Evolutionary conservation across 306 rosid species (phyloP), one percentile per base, ranked within the genome.

Genomic region (Luffa acutangula): DNA sequence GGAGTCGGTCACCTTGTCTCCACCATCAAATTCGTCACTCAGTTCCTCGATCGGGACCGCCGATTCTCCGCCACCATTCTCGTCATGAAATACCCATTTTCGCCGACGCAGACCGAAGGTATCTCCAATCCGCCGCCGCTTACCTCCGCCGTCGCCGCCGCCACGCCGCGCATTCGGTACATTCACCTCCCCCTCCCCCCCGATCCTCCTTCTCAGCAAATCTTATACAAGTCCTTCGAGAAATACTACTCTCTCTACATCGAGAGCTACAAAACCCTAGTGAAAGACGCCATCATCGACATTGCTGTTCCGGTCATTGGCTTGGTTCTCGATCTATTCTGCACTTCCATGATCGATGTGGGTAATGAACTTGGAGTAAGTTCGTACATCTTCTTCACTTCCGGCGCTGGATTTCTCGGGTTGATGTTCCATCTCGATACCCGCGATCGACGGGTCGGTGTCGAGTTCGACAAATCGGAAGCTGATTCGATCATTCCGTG

Each of bases 1-100:
- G 93, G 82, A 3, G 39, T 33, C 0, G 85, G 97, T 33, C 97
- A 92, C 80, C 52, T 87, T 3, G 80, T n/a, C 0, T 66, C 96
- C n/a, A 57, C 85, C 10, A 53, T 86, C 0, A 87, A 89, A 80
- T 80, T 92, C 5, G 86, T 88, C 0, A 90, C 88, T 78, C 90
- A 82, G 25, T 87, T 90, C 5, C 31, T 86, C 2, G 31, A 82
- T 33, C 89, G 86, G 11, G 86, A 87, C 36, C 33, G 59, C 49
- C 79, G 83, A 25, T 79, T 92, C 80, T 71, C n/a, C 43, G 76
- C 89, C 79, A 87, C 90, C 1, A 13, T 90, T 34, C 82, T 92
- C 43, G 31, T 92, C 81, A 62, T 83, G 36, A 81, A 31, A 46
- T 66, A 0, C 84, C 87, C 18, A 9, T 15, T 14, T 77, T 72